Evolutionary conservation across 140 eudicot species (phyloP), one percentile per base, ranked within the genome.

Genomic region (Senecio squalidus): DNA sequence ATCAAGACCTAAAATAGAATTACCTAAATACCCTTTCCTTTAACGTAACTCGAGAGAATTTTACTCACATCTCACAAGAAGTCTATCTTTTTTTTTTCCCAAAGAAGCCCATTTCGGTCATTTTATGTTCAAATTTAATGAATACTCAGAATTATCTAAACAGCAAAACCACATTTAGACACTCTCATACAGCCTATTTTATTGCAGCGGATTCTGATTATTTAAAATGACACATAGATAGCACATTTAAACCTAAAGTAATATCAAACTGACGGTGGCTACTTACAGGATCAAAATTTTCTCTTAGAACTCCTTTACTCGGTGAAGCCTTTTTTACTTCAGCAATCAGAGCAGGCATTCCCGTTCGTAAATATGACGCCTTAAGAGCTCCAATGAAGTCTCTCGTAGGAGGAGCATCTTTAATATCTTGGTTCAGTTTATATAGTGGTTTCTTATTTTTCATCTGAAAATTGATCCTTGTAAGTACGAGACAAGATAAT

Each of bases 271-370:
- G 11, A 14, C 43, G 40, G 72, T 15, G n/a, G n/a, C n/a, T n/a
- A n/a, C 87, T 65, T 84, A 92, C 98, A 30, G 96, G 98, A 77
- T 92, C 84, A 77, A 92, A 92, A 76, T 92, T 80, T 81, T 87
- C 96, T 75, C 98, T 79, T 20, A 92, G 25, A 58, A 92, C 76
- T 58, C 98, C 98, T 75, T 83, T 77, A 74, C 95, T 87, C 3
- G 98, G 98, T 40, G 98, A 92, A 68, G 98, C 98, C 77, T 90
- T 90, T 69, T 90, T 90, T 9, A 90, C 97, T 76, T 90, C 97
- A 31, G 97, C 97, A 70, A 92, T 92, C 55, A 92, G 55, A 66
- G 82, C 98, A 73, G 98, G 98, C 68, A 84, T 55, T 26, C 86
- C 89, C 14, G 98, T 87, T 70, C 92, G 73, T 44, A 36, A 46